Conservation (phyloP, 2,329 filamentous ascomycete genomes). For the Ophiognomonia clavigignenti-juglandacearum region DNA sequence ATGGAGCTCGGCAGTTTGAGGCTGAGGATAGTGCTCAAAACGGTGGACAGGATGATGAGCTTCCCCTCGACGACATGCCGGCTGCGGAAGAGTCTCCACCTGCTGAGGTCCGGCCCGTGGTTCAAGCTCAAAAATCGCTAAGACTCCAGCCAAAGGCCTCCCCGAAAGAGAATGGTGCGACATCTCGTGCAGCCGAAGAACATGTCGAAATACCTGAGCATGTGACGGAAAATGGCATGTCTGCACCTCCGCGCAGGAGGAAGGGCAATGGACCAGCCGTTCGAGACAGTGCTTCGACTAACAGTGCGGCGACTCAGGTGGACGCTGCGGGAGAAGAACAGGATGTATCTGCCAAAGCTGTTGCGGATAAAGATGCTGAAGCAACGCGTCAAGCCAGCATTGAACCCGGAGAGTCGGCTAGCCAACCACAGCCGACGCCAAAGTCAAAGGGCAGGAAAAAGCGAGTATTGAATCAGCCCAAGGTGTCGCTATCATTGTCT, state of each 20-base stretch:
- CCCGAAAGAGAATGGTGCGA: background rate
- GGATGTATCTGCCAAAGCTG: background rate
- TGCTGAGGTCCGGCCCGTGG: background rate
- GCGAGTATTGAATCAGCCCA: conserved; percentile 3
- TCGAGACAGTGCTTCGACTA: background rate
- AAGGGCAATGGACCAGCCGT: background rate
- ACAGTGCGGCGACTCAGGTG: background rate
- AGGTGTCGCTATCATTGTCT: conserved; percentile 10
- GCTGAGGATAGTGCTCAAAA: background rate
- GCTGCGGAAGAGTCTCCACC: background rate
- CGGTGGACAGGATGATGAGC: background rate
- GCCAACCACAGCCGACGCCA: background rate
- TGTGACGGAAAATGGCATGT: no score
- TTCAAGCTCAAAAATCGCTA: no score
- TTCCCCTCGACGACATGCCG: conserved; percentile 3
- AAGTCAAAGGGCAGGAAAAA: conserved; percentile 6
- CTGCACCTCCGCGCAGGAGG: background rate
- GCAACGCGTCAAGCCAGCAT: background rate
- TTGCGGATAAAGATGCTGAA: background rate
- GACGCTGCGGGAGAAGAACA: background rate
- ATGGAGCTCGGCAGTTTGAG: background rate
- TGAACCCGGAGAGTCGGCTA: conserved; percentile 1
- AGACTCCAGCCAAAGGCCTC: background rate
- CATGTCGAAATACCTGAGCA: no score
- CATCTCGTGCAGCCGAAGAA: no score